Evolutionary conservation across 2,329 filamentous ascomycete species (phyloP), one percentile per base, ranked within the genome.

Genomic region (Penicillium corylophilum): DNA sequence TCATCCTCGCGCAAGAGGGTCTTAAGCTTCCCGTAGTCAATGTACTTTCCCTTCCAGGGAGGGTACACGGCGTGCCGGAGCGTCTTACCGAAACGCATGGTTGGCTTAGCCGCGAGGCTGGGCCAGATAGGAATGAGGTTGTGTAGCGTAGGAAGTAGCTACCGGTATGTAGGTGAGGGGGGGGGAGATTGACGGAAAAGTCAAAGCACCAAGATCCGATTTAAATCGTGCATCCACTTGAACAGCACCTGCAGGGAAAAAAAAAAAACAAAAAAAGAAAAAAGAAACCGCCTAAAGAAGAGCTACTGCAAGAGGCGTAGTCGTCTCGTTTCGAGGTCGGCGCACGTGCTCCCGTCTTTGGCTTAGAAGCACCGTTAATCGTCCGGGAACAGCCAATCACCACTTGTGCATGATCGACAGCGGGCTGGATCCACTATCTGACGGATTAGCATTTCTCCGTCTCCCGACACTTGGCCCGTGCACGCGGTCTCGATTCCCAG

Each of bases 1-100:
- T 81, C 78, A 69, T 90, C 84, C 71, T 97, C 94, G 58, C 90
- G 87, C 54, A 99, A 78, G 53, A 99, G 81, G 66, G 82, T 81
- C 81, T 97, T 97, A 60, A 99, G 85, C 81, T 93, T 96, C 64
- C 82, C 78, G 74, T 99, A 99, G 77, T 97, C 92, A 69, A 99
- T 90, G 78, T 99, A 97, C 67, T 95, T 83, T 70, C 87, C 89
- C 73, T 88, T 89, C 93, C 93, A 99, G 68, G 91, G 90, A 62
- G 82, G 76, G 72, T 97, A 94, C 64, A 89, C 79, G 53, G 89
- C 86, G 65, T 84, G 83, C 65, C 86, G 84, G 54, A 99, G 82
- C 46, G 90, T 96, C 77, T 86, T 90, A 57, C 93, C 93, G 79
- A 96, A 99, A 65, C 90, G 88, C 94, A 99, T 97, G 44, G 54